Base-by-base conservation (phyloP, 108 stramenopile species). In the Fistulifera pelliculosa region DNA sequence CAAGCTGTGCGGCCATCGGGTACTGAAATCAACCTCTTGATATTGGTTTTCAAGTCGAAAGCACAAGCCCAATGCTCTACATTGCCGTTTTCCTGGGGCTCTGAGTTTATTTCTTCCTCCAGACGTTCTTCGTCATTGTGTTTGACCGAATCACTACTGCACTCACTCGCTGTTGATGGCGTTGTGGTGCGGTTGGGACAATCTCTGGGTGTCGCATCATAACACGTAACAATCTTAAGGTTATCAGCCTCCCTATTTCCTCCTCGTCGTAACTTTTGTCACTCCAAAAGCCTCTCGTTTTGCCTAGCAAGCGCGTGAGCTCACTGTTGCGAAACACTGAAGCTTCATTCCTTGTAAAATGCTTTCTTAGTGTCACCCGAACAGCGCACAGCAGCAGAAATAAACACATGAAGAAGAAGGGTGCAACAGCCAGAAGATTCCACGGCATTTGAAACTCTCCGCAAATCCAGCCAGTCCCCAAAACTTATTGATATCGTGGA, bases 401-500 rank as follows among this genome's bases (percentile, higher is more conserved):
- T 43, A 57, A 7, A 24, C 14, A 40, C 2, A 54, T 38, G 38
- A 54, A 54, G 27, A 38, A 10, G 18, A 40, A 24, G 6, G 31
- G 31, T 43, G 41, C 56, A 41, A 65, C 54, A 27, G 75, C 66
- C 3, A 69, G 7, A 0, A 31, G 15, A 15, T 67, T 44, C 64
- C 63, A 77, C 10, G 54, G 56, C 12, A 68, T 61, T 18, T 53
- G 28, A 50, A 70, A 74, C 4, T 70, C 59, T 15, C 77, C 77
- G 43, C 77, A 79, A 17, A 60, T 66, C 72, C 72, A 79, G 43
- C 77, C 77, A 10, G 77, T 74, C 11, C 43, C 39, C 24, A 79
- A 53, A 73, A 70, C 38, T 61, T 22, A 17, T 73, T 73, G 45
- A 79, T 42, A 48, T 70, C 38, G 0, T 65, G 54, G 2, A 79